Conservation (phyloP, 2,329 filamentous ascomycete genomes). For the Coniochaeta ligniaria region DNA sequence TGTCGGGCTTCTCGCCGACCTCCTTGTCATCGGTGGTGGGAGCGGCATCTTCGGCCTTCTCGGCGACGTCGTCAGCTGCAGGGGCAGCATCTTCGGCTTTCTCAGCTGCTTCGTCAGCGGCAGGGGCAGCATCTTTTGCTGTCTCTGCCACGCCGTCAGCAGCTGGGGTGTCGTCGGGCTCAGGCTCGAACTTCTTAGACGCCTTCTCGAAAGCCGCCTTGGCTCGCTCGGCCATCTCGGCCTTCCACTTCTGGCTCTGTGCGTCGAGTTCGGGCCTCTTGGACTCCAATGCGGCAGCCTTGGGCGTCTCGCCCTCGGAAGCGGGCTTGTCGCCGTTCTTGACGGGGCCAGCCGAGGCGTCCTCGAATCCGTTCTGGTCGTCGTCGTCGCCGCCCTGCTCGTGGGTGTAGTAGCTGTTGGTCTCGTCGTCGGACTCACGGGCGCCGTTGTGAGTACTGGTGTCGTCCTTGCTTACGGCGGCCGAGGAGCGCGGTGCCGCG, state of each 20-base stretch:
- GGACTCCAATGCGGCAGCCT: not conserved
- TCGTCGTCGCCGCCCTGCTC: slow-evolving; percentile 14
- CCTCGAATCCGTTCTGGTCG: slow-evolving; percentile 9
- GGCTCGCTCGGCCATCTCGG: not conserved
- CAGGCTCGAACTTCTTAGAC: slow-evolving; percentile 5
- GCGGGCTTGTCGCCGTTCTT: not conserved
- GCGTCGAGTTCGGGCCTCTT: not conserved
- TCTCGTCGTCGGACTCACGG: slow-evolving; percentile 11
- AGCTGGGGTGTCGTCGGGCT: not conserved
- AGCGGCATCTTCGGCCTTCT: not conserved
- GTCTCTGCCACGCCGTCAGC: slow-evolving; percentile 12
- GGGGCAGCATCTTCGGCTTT: slow-evolving; percentile 4
- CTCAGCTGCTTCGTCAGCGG: slow-evolving; percentile 10
- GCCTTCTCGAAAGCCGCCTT: slow-evolving; percentile 7
- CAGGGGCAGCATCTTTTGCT: slow-evolving; percentile 14
- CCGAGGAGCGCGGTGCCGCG: slow-evolving; percentile 11
- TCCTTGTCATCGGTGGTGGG: not conserved
- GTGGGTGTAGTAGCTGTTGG: not conserved
- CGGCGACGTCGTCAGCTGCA: slow-evolving; percentile 32
- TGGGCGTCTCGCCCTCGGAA: not conserved
- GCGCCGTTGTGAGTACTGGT: not conserved
- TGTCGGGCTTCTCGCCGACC: slow-evolving; percentile 5
- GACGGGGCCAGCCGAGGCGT: not conserved
- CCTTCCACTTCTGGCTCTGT: not conserved
- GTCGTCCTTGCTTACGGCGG: slow-evolving; percentile 13